Conservation (phyloP, 2,329 filamentous ascomycete genomes). For the Alternaria gaisen region DNA sequence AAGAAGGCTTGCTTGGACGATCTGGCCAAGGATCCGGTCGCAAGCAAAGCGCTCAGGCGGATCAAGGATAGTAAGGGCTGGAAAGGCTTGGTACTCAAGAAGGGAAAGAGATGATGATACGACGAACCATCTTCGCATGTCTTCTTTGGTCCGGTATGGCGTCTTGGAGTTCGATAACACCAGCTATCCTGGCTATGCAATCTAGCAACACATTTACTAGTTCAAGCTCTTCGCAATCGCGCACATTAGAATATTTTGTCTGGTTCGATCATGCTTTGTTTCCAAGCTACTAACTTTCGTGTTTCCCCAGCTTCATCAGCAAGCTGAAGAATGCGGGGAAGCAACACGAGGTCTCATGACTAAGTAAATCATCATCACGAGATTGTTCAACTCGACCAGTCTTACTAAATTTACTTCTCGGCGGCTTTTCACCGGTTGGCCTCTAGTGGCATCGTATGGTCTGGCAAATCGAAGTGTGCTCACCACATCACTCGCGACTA, state of each 20-base stretch:
- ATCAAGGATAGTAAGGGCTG: slow-evolving; percentile 49
- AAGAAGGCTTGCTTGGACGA: slow-evolving; percentile 46
- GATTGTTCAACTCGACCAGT: neutral
- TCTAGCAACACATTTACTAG: neutral
- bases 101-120: slow-evolving; percentile 41
- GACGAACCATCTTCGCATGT: neutral
- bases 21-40: slow-evolving; percentile 40
- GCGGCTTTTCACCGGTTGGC: too few species aligned
- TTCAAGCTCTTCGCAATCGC: neutral
- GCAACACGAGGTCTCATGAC: slow-evolving; percentile 15
- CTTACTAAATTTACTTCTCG: too few species aligned
- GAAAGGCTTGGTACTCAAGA: slow-evolving; percentile 49
- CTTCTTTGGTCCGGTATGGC: neutral
- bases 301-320: neutral
- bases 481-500: too few species aligned
- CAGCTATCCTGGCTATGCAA: neutral
- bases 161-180: neutral
- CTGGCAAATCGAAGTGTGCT: too few species aligned
- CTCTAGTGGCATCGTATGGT: too few species aligned
- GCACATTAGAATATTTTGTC: neutral
- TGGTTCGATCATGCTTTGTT: neutral
- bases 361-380: neutral
- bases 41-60: slow-evolving; percentile 42
- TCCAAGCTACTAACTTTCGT: neutral
- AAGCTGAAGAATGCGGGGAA: slow-evolving; percentile 9